phyloP scores from a whole-genome alignment of 768 basidiomycete genomes.

The Boletus patriciae region DNA sequence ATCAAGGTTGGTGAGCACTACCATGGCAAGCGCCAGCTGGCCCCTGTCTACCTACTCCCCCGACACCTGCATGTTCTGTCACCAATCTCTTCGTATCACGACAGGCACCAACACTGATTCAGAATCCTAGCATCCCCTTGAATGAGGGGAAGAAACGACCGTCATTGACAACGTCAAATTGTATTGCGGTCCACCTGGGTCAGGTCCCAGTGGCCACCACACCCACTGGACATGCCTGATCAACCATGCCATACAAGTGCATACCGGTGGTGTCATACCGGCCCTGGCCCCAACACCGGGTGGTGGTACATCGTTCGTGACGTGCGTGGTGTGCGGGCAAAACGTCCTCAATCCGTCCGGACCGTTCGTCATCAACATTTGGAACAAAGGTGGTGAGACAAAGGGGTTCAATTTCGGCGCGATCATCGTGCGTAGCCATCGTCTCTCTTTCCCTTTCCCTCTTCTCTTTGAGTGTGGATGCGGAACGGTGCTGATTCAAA shows the following conservation, averaged over 20 bases:
- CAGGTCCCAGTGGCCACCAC: conserved; percentile 25
- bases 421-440: conserved; percentile 23
- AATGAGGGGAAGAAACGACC: conserved; percentile 3
- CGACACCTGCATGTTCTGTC: conserved; percentile 29
- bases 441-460: not conserved
- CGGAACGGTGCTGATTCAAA: not conserved
- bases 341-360: conserved; percentile 17
- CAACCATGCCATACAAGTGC: conserved; percentile 16
- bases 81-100: conserved; percentile 14
- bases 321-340: conserved; percentile 18
- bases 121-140: not conserved
- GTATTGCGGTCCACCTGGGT: conserved; percentile 25
- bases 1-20: not conserved
- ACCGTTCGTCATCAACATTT: conserved; percentile 25
- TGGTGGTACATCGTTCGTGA: not conserved
- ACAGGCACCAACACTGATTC: conserved; percentile 3
- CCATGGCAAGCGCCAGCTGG: conserved; percentile 9
- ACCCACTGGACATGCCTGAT: conserved; percentile 30
- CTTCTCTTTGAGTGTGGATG: not conserved
- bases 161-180: conserved; percentile 23
- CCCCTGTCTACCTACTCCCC: conserved; percentile 15
- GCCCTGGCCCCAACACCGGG: too few species aligned
- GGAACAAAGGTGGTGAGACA: conserved; percentile 29
- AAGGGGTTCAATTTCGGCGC: conserved; percentile 27
- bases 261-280: too few species aligned